Evolutionary conservation across 305 asterid genomes (phyloP), one percentile per base, ranked within the genome.

Genomic region (Euphrasia arctica): DNA sequence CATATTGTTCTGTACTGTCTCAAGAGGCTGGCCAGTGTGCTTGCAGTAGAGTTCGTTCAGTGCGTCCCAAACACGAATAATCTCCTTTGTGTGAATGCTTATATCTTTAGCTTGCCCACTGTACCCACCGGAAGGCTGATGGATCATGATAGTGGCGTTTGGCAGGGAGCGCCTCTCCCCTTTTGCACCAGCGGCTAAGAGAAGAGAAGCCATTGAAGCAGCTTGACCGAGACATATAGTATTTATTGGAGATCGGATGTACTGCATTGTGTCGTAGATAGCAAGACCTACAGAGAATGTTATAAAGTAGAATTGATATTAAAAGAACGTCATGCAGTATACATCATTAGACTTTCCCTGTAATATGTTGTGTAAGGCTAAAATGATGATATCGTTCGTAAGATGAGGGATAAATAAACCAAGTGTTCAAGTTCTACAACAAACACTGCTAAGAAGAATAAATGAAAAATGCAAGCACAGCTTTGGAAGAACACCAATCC

Each of bases 121-220:
- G 67, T 81, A 82, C 36, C 97, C 98, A 72, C 97, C 96, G 65
- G 96, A 89, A 72, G 97, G 97, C 76, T 89, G 98, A 75, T 89
- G 97, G 75, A 89, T 80, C 98, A 92, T 92, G 51, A 92, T 67
- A 3, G 96, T 80, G 54, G 98, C 96, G 69, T 92, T 92, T 51
- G 98, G 98, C 45, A 92, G 95, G 67, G 95, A 66, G 54, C 87
- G 74, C 66, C 98, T 82, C 86, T 84, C 88, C 68, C 98, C 98
- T 81, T 87, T 89, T 49, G 98, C 85, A 56, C 98, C 98, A 75
- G 98, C 89, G 60, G 97, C 95, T 79, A 92, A 76, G 64, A 92
- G 96, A 57, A 92, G 97, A 73, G 98, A 89, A 50, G 77, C 98
- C 98, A 92, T 92, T 4, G 98, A 89, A 68, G 98, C 97, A 67